Evolutionary conservation across 495 filamentous ascomycete species (phyloP), one percentile per base, ranked within the genome.

Genomic region (Glonium stellatum): DNA sequence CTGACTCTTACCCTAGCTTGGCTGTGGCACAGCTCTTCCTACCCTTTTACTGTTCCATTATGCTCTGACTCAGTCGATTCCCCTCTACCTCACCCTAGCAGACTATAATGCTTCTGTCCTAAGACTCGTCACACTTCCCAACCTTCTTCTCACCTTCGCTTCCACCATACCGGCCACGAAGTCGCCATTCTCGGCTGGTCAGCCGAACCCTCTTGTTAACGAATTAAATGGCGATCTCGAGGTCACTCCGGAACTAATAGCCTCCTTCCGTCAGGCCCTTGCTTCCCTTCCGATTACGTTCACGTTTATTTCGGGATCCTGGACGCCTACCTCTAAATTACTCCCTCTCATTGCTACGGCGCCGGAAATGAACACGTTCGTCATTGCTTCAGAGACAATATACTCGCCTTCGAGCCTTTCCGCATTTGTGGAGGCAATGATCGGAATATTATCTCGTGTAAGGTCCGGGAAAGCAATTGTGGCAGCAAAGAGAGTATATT

Each of bases 381-480:
- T 96, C 12, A 76, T 97, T 27, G 93, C 88, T 0, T 91, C 90
- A 19, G 93, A 98, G 73, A 98, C 93, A 5, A 97, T 98, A 41
- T 98, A 98, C 73, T 92, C 88, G 0, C 90, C 89, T 0, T 76
- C 81, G 49, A 87, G 88, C 1, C 77, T 95, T 49, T 69, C 64
- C 11, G 77, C 83, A 2, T 98, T 98, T 73, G 83, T 86, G 12
- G 80, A 86, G 57, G 87, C 87, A 5, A 72, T 97, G 35, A 69
- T 90, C 50, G 75, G 73, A 4, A 68, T 93, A 10, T 71, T 96
- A 57, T 72, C 80, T 51, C 75, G 76, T 4, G 80, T 84, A 12
- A 79, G 74, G 52, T 70, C 72, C 34, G 73, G 80, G 34, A 81
- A 78, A 57, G 90, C 89, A 5, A 71, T 96, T n/a, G 78, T 98